Base-by-base conservation (phyloP, 106 monocot species). In the Xerophyta viscosa region DNA sequence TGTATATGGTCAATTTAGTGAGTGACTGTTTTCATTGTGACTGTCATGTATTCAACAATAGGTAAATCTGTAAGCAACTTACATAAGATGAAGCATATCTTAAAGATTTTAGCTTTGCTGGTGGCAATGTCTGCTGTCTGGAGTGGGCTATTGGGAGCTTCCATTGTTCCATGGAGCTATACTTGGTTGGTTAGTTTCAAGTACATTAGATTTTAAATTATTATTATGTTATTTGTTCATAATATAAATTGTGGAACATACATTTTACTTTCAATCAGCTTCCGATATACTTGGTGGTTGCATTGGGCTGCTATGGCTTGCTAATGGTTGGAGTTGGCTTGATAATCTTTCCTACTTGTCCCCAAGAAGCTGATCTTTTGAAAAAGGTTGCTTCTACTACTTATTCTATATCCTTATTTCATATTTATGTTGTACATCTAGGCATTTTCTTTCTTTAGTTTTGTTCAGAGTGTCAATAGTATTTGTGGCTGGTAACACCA, bases 261-360 rank as follows among this genome's bases (percentile, higher is more conserved):
- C 42, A 50, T 31, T 60, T 36, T 4, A 62, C 56, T 23, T 3
- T 68, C n/a, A n/a, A n/a, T n/a, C n/a, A 96, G 94, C 82, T 98
- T 62, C 96, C 96, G 5, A 49, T 98, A 46, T 98, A 89, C 66
- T 65, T 89, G 24, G 58, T 89, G 52, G 61, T 98, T 28, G 37
- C 61, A 17, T 52, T 98, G 48, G 96, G 96, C 22, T 98, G 96
- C 50, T 98, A 98, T 68, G 96, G 96, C 36, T 73, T 98, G 75
- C 66, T 98, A 24, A 81, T 98, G 96, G 96, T 98, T 63, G 89
- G 96, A 56, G 51, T 82, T 71, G 96, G 96, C 33, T 76, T 89
- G 62, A 98, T 89, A 71, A 31, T 74, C 27, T 98, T 98, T 48
- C 96, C 89, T 42, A 98, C 82, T 26, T 98, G 96, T 56, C 96